Base-by-base conservation (phyloP, 306 rosid genomes). In the Lotus japonicus region DNA sequence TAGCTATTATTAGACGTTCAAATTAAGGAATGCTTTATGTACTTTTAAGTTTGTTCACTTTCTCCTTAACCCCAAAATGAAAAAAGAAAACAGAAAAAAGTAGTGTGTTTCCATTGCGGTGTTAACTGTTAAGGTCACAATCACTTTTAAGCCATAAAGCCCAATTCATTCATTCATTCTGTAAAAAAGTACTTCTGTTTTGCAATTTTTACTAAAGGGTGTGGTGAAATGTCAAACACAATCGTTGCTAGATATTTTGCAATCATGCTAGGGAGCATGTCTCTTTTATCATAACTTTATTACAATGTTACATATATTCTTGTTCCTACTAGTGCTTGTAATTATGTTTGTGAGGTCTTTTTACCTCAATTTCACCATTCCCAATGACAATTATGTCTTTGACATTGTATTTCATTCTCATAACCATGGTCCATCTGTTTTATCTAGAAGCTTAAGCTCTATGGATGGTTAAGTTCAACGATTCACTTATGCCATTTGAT, bases 1-100 rank as follows among this genome's bases (percentile, higher is more conserved):
- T 82, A 77, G 85, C 80, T 49, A 87, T 84, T 50, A 77, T 79
- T 65, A 53, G 76, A 70, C 87, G 83, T 83, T 68, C 76, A 74
- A 81, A 71, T 76, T 70, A 86, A 83, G 91, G 26, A 75, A 86
- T 38, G 64, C 73, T 69, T 84, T 77, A 66, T 74, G 76, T 74
- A 70, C 79, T 84, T 77, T 49, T 62, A 70, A 58, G 74, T 77
- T 72, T 76, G 72, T 71, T 57, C 38, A 55, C 72, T 61, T 42
- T 74, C 78, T 75, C 58, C 44, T 23, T 46, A 73, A 61, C 73
- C 76, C 66, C 71, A 15, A 81, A 68, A 63, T 54, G 1, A 64
- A 65, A 39, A 59, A 7, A 6, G 5, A 58, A 53, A 31, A 1
- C 0, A 33, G 0, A 12, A 3, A 52, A 80, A 68, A 41, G 46